Percentiles rank a stretch among this genome's conserved stretches.
These are phyloP conservation scores for Lathyrus aphaca DNA, from an alignment of 306 rosid genomes.

Conservation along the genomic window DNA sequence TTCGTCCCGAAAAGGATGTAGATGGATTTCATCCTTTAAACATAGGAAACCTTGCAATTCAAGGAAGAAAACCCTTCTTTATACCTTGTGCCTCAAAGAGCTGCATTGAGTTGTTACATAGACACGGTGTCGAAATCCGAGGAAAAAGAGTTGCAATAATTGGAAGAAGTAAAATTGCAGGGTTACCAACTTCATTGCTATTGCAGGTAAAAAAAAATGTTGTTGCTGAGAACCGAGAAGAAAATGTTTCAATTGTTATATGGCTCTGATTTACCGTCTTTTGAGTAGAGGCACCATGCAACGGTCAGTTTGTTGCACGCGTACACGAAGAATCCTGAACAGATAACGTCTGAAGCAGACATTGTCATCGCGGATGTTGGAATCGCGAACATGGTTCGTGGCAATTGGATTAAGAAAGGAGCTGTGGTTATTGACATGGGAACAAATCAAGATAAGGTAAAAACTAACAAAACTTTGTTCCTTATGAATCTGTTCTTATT, in stretches of 20 bases:
- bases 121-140: slow-evolving; percentile 43
- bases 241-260: slow-evolving; percentile 30
- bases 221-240: slow-evolving; percentile 16
- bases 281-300: slow-evolving; percentile 56
- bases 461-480: neutral
- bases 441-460: slow-evolving; percentile 53
- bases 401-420: slow-evolving; percentile 59
- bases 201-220: slow-evolving; percentile 50
- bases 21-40: slow-evolving; percentile 59
- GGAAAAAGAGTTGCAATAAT: slow-evolving; percentile 50
- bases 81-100: slow-evolving; percentile 50
- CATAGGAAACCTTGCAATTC: slow-evolving; percentile 46
- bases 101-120: slow-evolving; percentile 48
- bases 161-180: slow-evolving; percentile 49
- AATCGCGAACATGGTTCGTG: slow-evolving; percentile 48
- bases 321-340: slow-evolving; percentile 49
- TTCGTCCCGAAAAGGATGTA: slow-evolving; percentile 53
- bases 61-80: slow-evolving; percentile 49
- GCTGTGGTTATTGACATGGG: slow-evolving; percentile 66
- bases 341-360: slow-evolving; percentile 55
- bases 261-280: slow-evolving; percentile 39
- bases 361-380: slow-evolving; percentile 61
- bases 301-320: slow-evolving; percentile 56
- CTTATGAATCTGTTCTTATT: too few species aligned
- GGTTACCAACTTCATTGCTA: slow-evolving; percentile 51